Conservation (phyloP, 208 protist genomes). For the Balamuthia mandrillaris region DNA sequence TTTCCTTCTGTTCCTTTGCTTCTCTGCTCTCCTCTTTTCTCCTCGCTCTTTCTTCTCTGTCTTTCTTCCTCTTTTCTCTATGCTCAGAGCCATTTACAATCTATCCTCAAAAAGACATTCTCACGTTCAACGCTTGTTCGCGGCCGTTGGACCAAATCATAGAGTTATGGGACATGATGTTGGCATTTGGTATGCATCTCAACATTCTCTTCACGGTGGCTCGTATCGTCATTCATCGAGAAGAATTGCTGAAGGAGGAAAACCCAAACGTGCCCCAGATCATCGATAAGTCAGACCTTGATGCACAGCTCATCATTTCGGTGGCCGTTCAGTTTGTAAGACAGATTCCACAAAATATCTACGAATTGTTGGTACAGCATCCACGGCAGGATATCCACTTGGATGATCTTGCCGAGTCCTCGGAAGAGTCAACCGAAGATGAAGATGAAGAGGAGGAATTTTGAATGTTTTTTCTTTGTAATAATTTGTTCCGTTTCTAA, state of each 20-base stretch:
- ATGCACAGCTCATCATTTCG: slow-evolving; percentile 61
- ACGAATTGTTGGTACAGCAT: slow-evolving; percentile 5
- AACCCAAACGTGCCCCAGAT: slow-evolving; percentile 27
- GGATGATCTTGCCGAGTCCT: no score
- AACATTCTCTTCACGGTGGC: slow-evolving; percentile 63
- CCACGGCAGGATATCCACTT: slow-evolving; percentile 10
- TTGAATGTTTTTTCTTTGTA: no score
- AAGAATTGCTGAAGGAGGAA: slow-evolving; percentile 52
- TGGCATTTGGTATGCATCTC: slow-evolving; percentile 71
- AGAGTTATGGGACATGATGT: slow-evolving; percentile 72
- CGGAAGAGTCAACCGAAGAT: no score
- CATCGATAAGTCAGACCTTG: slow-evolving; percentile 49
- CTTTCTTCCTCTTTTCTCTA: background rate
- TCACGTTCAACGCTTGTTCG: slow-evolving; percentile 56
- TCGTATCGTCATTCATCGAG: slow-evolving; percentile 50
- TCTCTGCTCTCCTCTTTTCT: background rate
- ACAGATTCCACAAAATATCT: slow-evolving; percentile 63
- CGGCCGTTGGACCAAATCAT: slow-evolving; percentile 66
- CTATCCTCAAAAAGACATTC: slow-evolving; percentile 35
- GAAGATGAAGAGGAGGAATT: no score
- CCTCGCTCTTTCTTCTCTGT: background rate
- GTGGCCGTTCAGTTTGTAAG: slow-evolving; percentile 59
- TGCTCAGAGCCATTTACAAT: background rate
- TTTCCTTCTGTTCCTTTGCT: background rate
- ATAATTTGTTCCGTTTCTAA: no score